Percentiles rank a stretch among this genome's conserved stretches.
Evolutionary conservation across 2,329 filamentous ascomycete genomes (phyloP).

Genomic region (Arthrobotrys iridis): DNA sequence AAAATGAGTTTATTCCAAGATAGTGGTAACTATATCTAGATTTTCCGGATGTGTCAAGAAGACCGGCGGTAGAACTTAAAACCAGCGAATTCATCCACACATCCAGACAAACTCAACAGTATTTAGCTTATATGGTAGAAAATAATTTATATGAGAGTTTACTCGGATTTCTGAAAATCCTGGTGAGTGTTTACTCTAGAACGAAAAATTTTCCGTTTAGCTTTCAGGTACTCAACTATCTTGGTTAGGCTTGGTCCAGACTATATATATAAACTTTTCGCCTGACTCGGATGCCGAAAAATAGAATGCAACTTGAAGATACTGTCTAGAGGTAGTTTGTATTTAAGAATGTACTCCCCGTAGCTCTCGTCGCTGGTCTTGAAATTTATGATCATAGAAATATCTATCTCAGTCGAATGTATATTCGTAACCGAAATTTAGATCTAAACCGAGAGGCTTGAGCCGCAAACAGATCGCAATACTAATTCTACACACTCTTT

Average conservation of each 20-base stretch:
- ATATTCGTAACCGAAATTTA: too few species aligned
- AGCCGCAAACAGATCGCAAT: too few species aligned
- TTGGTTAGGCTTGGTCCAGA: background rate
- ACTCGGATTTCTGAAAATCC: too few species aligned
- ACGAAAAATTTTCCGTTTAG: background rate
- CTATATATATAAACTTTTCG: background rate
- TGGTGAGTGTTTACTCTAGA: background rate
- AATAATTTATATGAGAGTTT: background rate
- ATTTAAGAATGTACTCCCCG: background rate
- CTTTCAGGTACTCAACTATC: constrained; percentile 8
- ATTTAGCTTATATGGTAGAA: too few species aligned
- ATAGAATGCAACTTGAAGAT: background rate
- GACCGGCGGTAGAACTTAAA: background rate
- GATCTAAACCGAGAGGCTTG: too few species aligned
- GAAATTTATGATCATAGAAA: background rate
- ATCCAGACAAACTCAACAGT: too few species aligned
- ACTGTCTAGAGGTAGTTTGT: too few species aligned
- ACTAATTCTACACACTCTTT: too few species aligned
- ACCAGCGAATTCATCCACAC: background rate
- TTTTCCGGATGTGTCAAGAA: background rate
- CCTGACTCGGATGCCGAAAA: background rate
- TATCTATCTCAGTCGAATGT: constrained; percentile 14
- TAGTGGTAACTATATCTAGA: background rate
- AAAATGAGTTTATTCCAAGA: too few species aligned
- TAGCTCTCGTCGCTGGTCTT: background rate